Conservation (phyloP, 2,329 filamentous ascomycete species). For the Hypoxylon sp. region DNA sequence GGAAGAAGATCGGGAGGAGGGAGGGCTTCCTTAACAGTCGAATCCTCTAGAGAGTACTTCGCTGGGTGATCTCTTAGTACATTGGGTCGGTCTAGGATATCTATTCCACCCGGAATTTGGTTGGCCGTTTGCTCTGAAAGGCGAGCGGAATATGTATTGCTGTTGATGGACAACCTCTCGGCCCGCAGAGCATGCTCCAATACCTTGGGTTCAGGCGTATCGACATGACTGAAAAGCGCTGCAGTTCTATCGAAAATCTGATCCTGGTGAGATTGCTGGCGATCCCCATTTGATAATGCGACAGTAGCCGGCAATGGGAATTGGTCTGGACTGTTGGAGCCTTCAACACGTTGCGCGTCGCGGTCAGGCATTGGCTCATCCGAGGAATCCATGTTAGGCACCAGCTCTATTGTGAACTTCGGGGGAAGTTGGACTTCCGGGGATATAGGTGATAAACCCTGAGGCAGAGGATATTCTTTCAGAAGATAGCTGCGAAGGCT, state of each 20-base stretch:
- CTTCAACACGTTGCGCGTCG: conserved; percentile 9
- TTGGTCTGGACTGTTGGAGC: not conserved
- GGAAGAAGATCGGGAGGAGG: conserved; percentile 63
- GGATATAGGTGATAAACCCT: conserved; percentile 77
- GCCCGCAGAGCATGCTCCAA: conserved; percentile 46
- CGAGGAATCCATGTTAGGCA: conserved; percentile 38
- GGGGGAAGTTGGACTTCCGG: conserved; percentile 81
- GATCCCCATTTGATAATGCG: conserved; percentile 16
- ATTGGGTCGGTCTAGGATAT: conserved; percentile 56
- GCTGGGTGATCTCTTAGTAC: conserved; percentile 55
- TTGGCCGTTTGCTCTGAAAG: conserved; percentile 46
- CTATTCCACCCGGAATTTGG: conserved; percentile 42
- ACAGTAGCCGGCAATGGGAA: conserved; percentile 1
- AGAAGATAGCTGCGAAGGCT: conserved; percentile 77
- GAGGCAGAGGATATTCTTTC: conserved; percentile 76
- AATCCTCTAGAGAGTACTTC: conserved; percentile 54
- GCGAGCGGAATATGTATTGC: conserved; percentile 45
- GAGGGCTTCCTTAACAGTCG: conserved; percentile 28
- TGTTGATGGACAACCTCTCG: conserved; percentile 38
- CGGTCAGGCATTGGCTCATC: conserved; percentile 37
- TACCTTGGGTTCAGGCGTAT: conserved; percentile 39
- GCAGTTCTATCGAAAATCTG: conserved; percentile 46
- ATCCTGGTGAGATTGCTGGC: conserved; percentile 24
- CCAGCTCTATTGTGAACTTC: conserved; percentile 73
- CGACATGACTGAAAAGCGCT: conserved; percentile 51